Evolutionary conservation across 2,329 filamentous ascomycete species (phyloP), one percentile per base, ranked within the genome.

Genomic region (Ophiostoma perfectum): DNA sequence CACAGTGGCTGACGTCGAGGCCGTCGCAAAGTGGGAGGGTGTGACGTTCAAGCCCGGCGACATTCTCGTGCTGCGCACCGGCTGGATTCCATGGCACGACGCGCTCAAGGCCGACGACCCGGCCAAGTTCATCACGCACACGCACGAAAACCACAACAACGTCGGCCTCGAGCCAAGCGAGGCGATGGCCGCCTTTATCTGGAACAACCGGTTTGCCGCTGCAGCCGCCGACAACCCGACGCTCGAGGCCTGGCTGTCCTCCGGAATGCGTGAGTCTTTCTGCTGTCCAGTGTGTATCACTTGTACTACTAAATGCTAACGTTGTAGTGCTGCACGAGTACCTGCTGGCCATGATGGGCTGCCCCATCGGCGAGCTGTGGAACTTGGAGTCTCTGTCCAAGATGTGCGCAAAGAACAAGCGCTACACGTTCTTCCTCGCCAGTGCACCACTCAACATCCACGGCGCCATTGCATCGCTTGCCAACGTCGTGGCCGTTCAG

Each of bases 21-120:
- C 82, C 8, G 86, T 86, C 45, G 89, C 86, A 0, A 78, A 78
- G 45, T 78, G 83, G 47, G 86, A 90, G 72, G 84, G 84, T 0
- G 79, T 90, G 39, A 83, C 89, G 70, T 88, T 91, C 73, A 82
- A 80, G 0, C 83, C 66, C 2, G 89, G 89, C 5, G 88, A 91
- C 70, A 84, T 92, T 67, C 80, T 92, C 11, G 80, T 91, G 62
- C 75, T 92, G 27, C 82, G 89, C 18, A 87, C 84, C 1, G 89
- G 89, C 0, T 86, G 83, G 72, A 85, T 86, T 7, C 82, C 88
- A 72, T 78, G 82, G 11, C 84, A 90, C 69, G 79, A 86, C 72
- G 76, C 76, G 4, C 82, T 81, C 8, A 77, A 74, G 0, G 73
- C 18, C 41, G 14, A 12, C 16, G 42, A 64, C 42, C 41, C 63